Evolutionary conservation across 208 protist species (phyloP).

Genomic region (Crithidia mellificae): DNA sequence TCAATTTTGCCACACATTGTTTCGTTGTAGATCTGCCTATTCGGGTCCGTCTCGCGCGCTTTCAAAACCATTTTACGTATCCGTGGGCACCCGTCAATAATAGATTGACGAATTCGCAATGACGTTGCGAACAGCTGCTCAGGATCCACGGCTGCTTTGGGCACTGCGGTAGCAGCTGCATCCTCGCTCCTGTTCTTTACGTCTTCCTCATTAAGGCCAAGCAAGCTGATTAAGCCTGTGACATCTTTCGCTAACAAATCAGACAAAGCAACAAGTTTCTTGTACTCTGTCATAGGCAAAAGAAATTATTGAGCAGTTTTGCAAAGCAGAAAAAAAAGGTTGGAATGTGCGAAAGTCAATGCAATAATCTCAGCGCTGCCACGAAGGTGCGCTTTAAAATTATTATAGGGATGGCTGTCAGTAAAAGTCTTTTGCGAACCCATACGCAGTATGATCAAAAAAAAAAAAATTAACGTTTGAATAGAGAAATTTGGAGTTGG

Average conservation of each 20-base stretch:
- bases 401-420: no score
- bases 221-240: background rate
- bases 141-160: background rate
- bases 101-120: constrained; percentile 15
- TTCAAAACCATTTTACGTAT: constrained; percentile 72
- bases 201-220: background rate
- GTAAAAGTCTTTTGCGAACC: no score
- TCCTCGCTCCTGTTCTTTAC: background rate
- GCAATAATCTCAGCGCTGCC: no score
- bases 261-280: constrained; percentile 23
- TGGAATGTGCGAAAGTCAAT: no score
- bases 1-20: constrained; percentile 87
- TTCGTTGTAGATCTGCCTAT: constrained; percentile 91
- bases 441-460: no score
- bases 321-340: no score
- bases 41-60: constrained; percentile 73
- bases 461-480: no score
- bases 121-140: constrained; percentile 10
- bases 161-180: background rate
- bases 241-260: constrained; percentile 25
- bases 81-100: constrained; percentile 35
- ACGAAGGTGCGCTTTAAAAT: no score
- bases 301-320: no score
- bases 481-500: no score
- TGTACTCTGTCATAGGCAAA: constrained; percentile 30